Evolutionary conservation across 441 rosid genomes (phyloP).

Genomic region (Corymbia calophylla): DNA sequence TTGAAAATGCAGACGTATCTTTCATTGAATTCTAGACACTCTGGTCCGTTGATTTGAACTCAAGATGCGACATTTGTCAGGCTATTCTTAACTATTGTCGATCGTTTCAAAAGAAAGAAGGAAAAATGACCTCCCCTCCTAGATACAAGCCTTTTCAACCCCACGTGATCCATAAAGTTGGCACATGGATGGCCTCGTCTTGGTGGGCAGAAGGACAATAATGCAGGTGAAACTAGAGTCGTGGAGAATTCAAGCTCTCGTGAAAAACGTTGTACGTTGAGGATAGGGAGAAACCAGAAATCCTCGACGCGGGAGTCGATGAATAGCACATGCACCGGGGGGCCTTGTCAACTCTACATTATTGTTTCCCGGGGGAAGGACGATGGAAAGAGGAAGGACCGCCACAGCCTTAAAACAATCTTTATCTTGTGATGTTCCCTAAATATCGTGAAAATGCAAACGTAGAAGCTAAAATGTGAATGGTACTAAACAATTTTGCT

Average conservation of each 20-base stretch:
- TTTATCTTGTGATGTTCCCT: neutral
- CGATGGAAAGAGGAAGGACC: neutral
- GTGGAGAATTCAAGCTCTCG: neutral
- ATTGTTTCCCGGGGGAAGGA: neutral
- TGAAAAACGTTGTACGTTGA: neutral
- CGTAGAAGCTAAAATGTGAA: neutral
- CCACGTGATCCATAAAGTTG: neutral
- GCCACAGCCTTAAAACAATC: neutral
- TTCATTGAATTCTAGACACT: neutral
- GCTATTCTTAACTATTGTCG: neutral
- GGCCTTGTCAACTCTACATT: neutral
- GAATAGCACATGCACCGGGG: neutral
- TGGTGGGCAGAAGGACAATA: neutral
- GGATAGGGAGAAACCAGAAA: neutral
- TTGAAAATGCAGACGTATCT: neutral
- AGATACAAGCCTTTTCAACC: neutral
- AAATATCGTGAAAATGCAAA: neutral
- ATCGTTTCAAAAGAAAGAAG: neutral
- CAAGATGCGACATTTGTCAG: neutral
- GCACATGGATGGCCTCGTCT: neutral
- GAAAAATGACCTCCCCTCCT: neutral
- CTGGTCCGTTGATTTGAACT: neutral
- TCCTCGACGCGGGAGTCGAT: neutral
- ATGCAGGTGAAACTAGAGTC: neutral
- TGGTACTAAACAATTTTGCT: neutral